phyloP scores from a whole-genome alignment of 768 basidiomycete genomes.

The Agrocybe chaxingu region DNA sequence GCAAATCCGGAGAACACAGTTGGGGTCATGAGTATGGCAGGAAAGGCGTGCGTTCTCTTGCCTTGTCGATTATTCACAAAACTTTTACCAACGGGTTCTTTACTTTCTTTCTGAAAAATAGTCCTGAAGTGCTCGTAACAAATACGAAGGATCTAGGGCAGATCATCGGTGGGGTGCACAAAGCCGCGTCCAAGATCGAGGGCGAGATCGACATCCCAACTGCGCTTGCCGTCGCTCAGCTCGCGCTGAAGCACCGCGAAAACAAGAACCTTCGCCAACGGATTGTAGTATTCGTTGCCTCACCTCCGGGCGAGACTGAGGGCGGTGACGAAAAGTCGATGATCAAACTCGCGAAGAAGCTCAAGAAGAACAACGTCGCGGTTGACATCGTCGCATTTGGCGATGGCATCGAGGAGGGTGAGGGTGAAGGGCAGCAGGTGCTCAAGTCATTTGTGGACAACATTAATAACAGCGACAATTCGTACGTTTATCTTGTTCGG shows the following conservation, averaged over 20 bases:
- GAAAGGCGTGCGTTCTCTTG: constrained; percentile 69
- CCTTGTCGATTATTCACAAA: neutral
- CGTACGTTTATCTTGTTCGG: constrained; percentile 45
- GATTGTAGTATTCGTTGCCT: constrained; percentile 91
- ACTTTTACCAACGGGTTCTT: neutral
- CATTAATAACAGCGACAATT: constrained; percentile 79
- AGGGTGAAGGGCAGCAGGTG: constrained; percentile 59
- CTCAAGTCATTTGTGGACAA: constrained; percentile 82
- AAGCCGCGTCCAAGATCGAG: constrained; percentile 66
- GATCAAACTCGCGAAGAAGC: constrained; percentile 89
- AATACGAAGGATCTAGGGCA: constrained; percentile 95
- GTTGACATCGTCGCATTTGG: constrained; percentile 91
- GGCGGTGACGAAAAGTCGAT: constrained; percentile 76
- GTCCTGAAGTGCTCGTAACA: constrained; percentile 94
- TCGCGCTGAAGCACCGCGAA: constrained; percentile 95
- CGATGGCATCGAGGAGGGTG: constrained; percentile 73
- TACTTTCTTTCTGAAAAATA: constrained; percentile 25
- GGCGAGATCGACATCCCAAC: constrained; percentile 87
- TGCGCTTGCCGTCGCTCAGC: constrained; percentile 88
- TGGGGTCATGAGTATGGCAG: constrained; percentile 97
- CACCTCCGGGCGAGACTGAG: constrained; percentile 65
- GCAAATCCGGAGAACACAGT: constrained; percentile 98
- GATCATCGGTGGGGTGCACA: constrained; percentile 77
- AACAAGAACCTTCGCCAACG: constrained; percentile 98
- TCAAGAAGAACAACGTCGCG: constrained; percentile 99